These are phyloP conservation scores for Coleophoma crateriformis DNA, from an alignment of 2,329 filamentous ascomycete species.

Conservation along the genomic window DNA sequence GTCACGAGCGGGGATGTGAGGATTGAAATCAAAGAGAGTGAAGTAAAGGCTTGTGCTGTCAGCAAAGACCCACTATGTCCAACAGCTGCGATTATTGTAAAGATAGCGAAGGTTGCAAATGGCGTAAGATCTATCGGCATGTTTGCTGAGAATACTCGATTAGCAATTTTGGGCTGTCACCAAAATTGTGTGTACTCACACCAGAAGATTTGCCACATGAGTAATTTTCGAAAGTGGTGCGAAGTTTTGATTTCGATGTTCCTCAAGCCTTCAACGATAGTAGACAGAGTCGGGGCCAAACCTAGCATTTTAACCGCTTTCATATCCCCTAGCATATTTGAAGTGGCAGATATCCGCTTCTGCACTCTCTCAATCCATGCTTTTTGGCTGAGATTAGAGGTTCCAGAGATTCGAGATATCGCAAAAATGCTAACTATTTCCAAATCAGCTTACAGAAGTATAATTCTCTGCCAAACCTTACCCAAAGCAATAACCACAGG, in stretches of 20 bases:
- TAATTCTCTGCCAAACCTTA: not conserved
- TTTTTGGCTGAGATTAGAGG: conserved; percentile 1
- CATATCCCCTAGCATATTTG: conserved; percentile 13
- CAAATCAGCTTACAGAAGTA: not conserved
- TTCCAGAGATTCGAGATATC: not conserved
- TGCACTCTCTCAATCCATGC: conserved; percentile 4
- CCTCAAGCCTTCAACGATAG: conserved; percentile 19
- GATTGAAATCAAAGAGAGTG: conserved; percentile 31
- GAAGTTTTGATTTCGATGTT: not conserved
- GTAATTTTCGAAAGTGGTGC: not conserved
- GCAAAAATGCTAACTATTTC: too few species aligned
- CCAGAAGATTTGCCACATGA: not conserved
- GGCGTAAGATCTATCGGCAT: not conserved
- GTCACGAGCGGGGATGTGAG: conserved; percentile 29
- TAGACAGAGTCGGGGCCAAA: conserved; percentile 24
- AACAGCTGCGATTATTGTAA: conserved; percentile 24
- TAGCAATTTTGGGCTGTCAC: not conserved
- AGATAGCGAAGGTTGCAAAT: conserved; percentile 19
- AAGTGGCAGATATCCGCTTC: conserved; percentile 3
- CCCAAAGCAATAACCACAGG: conserved; percentile 1
- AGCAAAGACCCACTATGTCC: conserved; percentile 13
- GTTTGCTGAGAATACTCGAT: conserved; percentile 3
- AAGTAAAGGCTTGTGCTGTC: conserved; percentile 27
- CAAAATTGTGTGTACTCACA: conserved; percentile 1
- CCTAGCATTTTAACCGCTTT: conserved; percentile 20